phyloP scores from a whole-genome alignment of 1,139 yeast species.

The Kurtzmaniella quercitrusa region DNA sequence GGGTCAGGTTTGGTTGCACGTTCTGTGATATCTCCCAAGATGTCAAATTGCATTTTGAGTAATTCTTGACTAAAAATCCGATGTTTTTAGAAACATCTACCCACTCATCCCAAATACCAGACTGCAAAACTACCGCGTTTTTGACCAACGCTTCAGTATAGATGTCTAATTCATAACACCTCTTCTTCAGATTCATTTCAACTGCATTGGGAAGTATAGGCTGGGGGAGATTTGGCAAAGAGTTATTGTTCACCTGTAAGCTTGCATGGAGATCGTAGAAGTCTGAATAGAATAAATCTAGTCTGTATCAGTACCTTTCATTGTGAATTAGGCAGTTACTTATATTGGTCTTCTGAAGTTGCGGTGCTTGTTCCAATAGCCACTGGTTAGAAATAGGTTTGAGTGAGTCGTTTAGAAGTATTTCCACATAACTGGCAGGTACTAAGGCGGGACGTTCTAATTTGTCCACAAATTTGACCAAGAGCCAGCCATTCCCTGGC shows the following conservation, averaged over 20 bases:
- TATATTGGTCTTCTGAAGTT: slow-evolving; percentile 1
- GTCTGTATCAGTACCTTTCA: slow-evolving; percentile 40
- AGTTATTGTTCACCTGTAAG: slow-evolving; percentile 13
- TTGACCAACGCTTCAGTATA: slow-evolving; percentile 15
- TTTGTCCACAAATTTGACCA: slow-evolving; percentile 40
- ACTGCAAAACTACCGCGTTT: not conserved
- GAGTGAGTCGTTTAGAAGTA: slow-evolving; percentile 37
- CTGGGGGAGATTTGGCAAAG: slow-evolving; percentile 40
- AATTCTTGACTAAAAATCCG: slow-evolving; percentile 4
- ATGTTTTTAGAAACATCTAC: slow-evolving; percentile 15
- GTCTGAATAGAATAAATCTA: slow-evolving; percentile 38
- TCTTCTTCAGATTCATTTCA: slow-evolving; percentile 8
- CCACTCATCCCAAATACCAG: slow-evolving; percentile 27
- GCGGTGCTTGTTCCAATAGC: slow-evolving; percentile 20
- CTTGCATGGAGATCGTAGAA: slow-evolving; percentile 37
- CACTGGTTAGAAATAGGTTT: slow-evolving; percentile 36
- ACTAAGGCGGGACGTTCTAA: slow-evolving; percentile 34
- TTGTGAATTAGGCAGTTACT: slow-evolving; percentile 25
- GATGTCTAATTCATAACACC: slow-evolving; percentile 21
- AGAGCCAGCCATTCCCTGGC: slow-evolving; percentile 40
- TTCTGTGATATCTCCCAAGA: slow-evolving; percentile 7
- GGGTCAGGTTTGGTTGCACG: slow-evolving; percentile 7
- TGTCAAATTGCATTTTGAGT: slow-evolving; percentile 1
- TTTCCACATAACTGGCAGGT: slow-evolving; percentile 43
- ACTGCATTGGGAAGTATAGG: slow-evolving; percentile 27